These are phyloP conservation scores for Diospyros lotus DNA, from an alignment of 148 eudicot genomes.

Conservation along the genomic window DNA sequence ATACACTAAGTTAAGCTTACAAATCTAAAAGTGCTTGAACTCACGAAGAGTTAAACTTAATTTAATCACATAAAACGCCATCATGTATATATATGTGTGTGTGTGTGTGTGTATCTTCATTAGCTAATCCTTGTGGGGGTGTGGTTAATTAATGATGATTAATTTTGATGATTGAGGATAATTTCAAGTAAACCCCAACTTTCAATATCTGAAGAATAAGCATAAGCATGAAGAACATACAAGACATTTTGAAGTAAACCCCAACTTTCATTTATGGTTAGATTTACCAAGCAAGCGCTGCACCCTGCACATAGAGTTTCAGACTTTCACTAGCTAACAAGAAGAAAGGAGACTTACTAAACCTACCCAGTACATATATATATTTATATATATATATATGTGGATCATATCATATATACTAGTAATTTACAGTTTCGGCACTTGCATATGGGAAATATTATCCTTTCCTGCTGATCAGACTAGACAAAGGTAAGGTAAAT, in stretches of 20 bases:
- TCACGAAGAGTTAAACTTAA: no score
- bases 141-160: neutral
- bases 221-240: neutral
- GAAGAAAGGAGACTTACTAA: neutral
- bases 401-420: neutral
- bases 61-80: no score
- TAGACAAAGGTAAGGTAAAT: neutral
- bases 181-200: constrained; percentile 8
- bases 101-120: no score
- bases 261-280: no score
- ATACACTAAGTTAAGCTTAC: no score
- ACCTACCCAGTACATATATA: neutral
- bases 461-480: neutral
- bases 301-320: no score
- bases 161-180: neutral
- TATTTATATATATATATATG: neutral
- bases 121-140: no score
- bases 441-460: neutral
- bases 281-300: no score
- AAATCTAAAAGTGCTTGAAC: no score
- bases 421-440: constrained; percentile 5
- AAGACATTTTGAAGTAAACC: neutral
- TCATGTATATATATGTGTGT: no score
- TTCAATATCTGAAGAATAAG: neutral
- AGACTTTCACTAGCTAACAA: neutral